A percentile compares a stretch with the other conserved stretches of the same genome.
phyloP scores from a whole-genome alignment of 768 basidiomycete genomes.

The Dioszegia crocea region DNA sequence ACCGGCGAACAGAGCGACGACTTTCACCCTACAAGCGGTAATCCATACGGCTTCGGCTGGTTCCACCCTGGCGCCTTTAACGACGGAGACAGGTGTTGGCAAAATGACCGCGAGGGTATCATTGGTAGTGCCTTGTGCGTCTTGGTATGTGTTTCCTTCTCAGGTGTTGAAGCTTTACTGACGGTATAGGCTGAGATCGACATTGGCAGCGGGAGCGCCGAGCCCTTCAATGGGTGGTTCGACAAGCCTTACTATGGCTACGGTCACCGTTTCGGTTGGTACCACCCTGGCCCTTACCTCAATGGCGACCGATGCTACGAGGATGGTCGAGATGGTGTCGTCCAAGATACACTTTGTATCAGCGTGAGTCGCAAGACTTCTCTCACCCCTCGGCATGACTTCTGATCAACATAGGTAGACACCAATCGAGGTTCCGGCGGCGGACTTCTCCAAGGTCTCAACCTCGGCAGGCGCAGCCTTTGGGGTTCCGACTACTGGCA shows the following conservation, averaged over 20 bases:
- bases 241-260: slow-evolving; percentile 9
- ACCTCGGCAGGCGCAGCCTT: slow-evolving; percentile 1
- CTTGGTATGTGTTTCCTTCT: slow-evolving; percentile 4
- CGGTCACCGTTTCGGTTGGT: slow-evolving; percentile 10
- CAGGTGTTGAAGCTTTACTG: neutral
- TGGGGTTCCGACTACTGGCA: slow-evolving; percentile 11
- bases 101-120: slow-evolving; percentile 16
- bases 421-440: neutral
- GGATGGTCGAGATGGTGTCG: slow-evolving; percentile 18
- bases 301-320: slow-evolving; percentile 14
- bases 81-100: slow-evolving; percentile 25
- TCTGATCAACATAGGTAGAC: too few relatives aligned
- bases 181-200: slow-evolving; percentile 8
- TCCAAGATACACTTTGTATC: slow-evolving; percentile 24
- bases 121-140: slow-evolving; percentile 13
- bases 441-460: slow-evolving; percentile 7
- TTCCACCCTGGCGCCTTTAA: slow-evolving; percentile 10
- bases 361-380: slow-evolving; percentile 22
- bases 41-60: slow-evolving; percentile 12
- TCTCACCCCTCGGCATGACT: neutral
- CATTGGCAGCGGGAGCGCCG: neutral
- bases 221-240: slow-evolving; percentile 10
- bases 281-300: slow-evolving; percentile 9
- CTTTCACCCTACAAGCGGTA: neutral
- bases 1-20: neutral